A percentile compares a stretch with the other conserved stretches of the same genome.
Conservation (phyloP, 1,139 yeast species). For the Hanseniaspora uvarum region DNA sequence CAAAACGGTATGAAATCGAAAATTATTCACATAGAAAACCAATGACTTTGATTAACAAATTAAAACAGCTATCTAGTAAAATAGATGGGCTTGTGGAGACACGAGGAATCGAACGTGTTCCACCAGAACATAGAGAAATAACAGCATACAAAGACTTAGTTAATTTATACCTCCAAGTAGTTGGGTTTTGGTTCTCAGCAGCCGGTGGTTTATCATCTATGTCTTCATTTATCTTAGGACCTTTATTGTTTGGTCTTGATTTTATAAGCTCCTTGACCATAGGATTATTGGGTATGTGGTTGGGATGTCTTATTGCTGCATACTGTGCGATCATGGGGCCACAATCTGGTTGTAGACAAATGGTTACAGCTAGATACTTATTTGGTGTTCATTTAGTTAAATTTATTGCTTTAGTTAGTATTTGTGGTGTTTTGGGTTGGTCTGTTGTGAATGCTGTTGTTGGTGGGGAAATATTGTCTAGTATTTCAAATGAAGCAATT, state of each 20-base stretch:
- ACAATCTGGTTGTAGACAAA: slow-evolving; percentile 73
- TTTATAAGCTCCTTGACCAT: slow-evolving; percentile 50
- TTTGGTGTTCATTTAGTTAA: slow-evolving; percentile 81
- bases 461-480: slow-evolving; percentile 70
- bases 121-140: slow-evolving; percentile 33
- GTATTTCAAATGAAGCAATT: slow-evolving; percentile 51
- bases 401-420: slow-evolving; percentile 55
- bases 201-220: slow-evolving; percentile 77
- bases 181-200: slow-evolving; percentile 75
- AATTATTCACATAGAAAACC: not conserved
- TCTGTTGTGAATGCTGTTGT: slow-evolving; percentile 72
- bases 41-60: not conserved
- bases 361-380: slow-evolving; percentile 68
- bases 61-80: slow-evolving; percentile 26
- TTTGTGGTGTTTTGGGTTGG: slow-evolving; percentile 78
- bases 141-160: not conserved
- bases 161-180: slow-evolving; percentile 40
- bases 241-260: slow-evolving; percentile 56
- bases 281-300: slow-evolving; percentile 50
- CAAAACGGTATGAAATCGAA: not conserved
- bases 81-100: slow-evolving; percentile 56
- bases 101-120: slow-evolving; percentile 70
- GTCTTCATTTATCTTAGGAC: slow-evolving; percentile 70
- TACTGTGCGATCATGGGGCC: slow-evolving; percentile 82
- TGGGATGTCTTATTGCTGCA: slow-evolving; percentile 70